Evolutionary conservation across 345 rosid species (phyloP).

Genomic region (Odontarrhena argentea): DNA sequence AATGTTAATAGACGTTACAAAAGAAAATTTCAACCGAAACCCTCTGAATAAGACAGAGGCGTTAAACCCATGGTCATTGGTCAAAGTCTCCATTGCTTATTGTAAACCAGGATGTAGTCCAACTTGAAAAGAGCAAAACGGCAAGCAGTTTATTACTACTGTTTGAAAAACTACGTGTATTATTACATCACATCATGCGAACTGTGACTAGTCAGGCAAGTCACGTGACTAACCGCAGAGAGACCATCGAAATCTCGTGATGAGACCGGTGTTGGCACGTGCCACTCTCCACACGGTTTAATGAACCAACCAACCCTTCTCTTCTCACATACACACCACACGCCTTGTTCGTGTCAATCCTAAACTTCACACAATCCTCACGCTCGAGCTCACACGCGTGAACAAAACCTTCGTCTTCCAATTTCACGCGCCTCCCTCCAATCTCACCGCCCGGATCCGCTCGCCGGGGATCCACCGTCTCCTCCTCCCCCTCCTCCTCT

Average conservation of each 20-base stretch:
- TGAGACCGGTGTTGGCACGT: slow-evolving; percentile 45
- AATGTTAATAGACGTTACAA: too few relatives aligned
- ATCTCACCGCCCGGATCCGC: slow-evolving; percentile 51
- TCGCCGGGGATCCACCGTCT: slow-evolving; percentile 47
- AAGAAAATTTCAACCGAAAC: background rate
- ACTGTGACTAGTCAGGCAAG: slow-evolving; percentile 36
- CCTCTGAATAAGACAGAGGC: background rate
- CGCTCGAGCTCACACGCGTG: slow-evolving; percentile 82
- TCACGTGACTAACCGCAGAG: slow-evolving; percentile 41
- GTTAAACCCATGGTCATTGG: background rate
- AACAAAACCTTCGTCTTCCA: slow-evolving; percentile 43
- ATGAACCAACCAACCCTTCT: slow-evolving; percentile 21
- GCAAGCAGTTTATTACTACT: background rate
- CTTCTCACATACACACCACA: slow-evolving; percentile 49
- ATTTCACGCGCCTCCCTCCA: slow-evolving; percentile 49
- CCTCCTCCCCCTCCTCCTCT: slow-evolving; percentile 24
- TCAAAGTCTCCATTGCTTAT: background rate
- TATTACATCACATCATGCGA: slow-evolving; percentile 35
- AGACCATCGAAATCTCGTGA: slow-evolving; percentile 42
- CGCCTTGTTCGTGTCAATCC: slow-evolving; percentile 86
- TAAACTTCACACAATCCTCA: slow-evolving; percentile 53
- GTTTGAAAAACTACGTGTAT: background rate
- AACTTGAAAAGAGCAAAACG: background rate
- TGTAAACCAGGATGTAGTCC: slow-evolving; percentile 26
- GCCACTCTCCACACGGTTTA: slow-evolving; percentile 45